These are phyloP conservation scores for Sporothrix brunneoviolacea DNA, from an alignment of 2,329 filamentous ascomycete genomes.

Conservation along the genomic window DNA sequence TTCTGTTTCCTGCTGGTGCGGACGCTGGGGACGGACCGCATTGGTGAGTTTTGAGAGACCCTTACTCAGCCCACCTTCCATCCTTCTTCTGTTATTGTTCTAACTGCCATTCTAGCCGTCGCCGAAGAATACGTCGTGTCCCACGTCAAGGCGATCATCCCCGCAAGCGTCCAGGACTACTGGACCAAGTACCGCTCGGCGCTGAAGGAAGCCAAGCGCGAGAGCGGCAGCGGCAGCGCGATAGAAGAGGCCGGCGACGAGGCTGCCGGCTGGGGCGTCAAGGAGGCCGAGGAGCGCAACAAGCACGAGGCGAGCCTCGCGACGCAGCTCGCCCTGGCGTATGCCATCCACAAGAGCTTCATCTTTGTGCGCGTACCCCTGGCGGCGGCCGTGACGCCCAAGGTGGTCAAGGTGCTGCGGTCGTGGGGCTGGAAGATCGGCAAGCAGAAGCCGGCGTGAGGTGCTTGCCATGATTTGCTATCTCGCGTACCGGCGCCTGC, in stretches of 20 bases:
- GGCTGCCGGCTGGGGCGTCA: slow-evolving; percentile 53
- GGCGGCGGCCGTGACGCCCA: slow-evolving; percentile 83
- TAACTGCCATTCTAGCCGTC: slow-evolving; percentile 37
- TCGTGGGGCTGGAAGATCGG: slow-evolving; percentile 95
- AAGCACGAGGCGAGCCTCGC: slow-evolving; percentile 62
- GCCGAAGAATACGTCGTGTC: slow-evolving; percentile 63
- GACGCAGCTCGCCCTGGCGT: slow-evolving; percentile 86
- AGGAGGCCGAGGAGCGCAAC: slow-evolving; percentile 55
- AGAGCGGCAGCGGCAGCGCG: slow-evolving; percentile 36
- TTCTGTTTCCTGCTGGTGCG: slow-evolving; percentile 89
- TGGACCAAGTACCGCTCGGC: slow-evolving; percentile 45
- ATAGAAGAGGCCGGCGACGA: slow-evolving; percentile 34
- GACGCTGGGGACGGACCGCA: slow-evolving; percentile 73
- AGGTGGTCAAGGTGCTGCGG: slow-evolving; percentile 82
- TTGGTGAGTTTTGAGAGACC: slow-evolving; percentile 49
- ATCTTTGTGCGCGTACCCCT: slow-evolving; percentile 94
- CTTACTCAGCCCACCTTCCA: background rate
- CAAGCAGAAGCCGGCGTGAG: slow-evolving; percentile 43
- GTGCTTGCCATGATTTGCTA: too few relatives aligned
- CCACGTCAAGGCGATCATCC: slow-evolving; percentile 51
- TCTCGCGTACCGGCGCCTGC: too few relatives aligned
- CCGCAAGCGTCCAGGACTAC: slow-evolving; percentile 48
- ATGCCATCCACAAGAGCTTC: slow-evolving; percentile 96
- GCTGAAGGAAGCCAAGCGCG: slow-evolving; percentile 39
- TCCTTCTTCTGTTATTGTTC: background rate